Base-by-base conservation (phyloP, 768 basidiomycete genomes). In the Suillus paluster region DNA sequence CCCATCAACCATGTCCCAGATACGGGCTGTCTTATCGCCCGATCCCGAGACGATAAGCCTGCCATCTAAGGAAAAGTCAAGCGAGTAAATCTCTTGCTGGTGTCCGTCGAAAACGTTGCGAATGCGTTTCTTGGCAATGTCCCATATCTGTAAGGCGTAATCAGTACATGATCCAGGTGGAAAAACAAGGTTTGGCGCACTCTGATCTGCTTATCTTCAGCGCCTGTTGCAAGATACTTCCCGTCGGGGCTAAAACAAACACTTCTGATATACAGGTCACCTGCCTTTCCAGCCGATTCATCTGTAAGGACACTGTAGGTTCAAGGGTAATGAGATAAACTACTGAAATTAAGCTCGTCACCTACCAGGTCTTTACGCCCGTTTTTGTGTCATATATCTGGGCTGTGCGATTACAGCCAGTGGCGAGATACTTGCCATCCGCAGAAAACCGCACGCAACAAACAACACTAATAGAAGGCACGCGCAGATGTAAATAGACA, bases 341-440 rank as follows among this genome's bases (percentile, higher is more conserved):
- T 19, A 25, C 36, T 14, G 59, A 23, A 49, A 19, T 58, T 38
- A 9, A 60, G 4, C 45, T 61, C 44, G 55, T 65, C 39, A 73
- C 87, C 59, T 66, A 95, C 95, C 91, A 95, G 34, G 89, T 89
- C 78, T 93, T 94, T 0, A 71, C 73, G 8, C 96, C 96, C 0
- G 92, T 90, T 77, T 91, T 91, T 30, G 91, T 91, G 72, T 98
- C 94, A 73, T 92, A 98, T 60, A 99, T 95, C 75, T 97, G 95
- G 21, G 95, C 94, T 0, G 94, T 94, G 45, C 94, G 84, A 77
- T 99, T 99, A 78, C 96, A 99, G 4, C 74, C 74, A 19, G 75
- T 73, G 21, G 75, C 74, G 19, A 75, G 76, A 30, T 73, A 42
- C 4, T 67, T 67, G 10, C 68, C 76, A 61, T 75, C 74, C 4